These are phyloP conservation scores for Waitea zeae DNA, from an alignment of 1,284 basidiomycete species.

Conservation along the genomic window DNA sequence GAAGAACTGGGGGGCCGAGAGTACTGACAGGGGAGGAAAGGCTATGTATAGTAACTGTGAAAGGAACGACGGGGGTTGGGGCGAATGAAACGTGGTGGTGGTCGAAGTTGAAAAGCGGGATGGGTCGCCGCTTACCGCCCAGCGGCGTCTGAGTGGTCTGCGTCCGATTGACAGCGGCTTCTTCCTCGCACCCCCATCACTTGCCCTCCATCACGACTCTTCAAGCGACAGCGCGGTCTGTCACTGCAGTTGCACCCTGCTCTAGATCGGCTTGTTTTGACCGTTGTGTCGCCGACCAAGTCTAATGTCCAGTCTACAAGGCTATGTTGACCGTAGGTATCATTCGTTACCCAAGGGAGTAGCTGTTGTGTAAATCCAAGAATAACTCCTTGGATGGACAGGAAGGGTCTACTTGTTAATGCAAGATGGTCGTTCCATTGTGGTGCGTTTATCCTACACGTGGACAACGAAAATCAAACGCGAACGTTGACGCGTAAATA, in stretches of 20 bases:
- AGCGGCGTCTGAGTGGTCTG: background rate
- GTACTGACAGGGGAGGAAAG: too few relatives aligned
- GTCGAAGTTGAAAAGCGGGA: background rate
- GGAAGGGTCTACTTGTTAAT: slow-evolving; percentile 76
- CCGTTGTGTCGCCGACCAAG: slow-evolving; percentile 4
- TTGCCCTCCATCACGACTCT: too few relatives aligned
- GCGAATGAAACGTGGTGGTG: too few relatives aligned
- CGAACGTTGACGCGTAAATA: slow-evolving; percentile 15
- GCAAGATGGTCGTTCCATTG: slow-evolving; percentile 82
- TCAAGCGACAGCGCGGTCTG: too few relatives aligned
- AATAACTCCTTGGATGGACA: slow-evolving; percentile 14
- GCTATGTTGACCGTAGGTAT: slow-evolving; percentile 66
- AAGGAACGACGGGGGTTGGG: too few relatives aligned
- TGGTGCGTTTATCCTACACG: slow-evolving; percentile 29
- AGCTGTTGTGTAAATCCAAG: background rate
- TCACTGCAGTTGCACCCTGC: too few relatives aligned
- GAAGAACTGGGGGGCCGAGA: too few relatives aligned
- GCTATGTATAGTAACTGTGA: too few relatives aligned
- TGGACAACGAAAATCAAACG: slow-evolving; percentile 2
- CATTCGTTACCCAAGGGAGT: background rate
- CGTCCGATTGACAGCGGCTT: too few relatives aligned
- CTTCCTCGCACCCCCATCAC: too few relatives aligned
- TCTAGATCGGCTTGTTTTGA: background rate
- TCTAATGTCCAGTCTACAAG: slow-evolving; percentile 65
- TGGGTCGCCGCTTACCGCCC: background rate